Evolutionary conservation across 257 asterid genomes (phyloP), one percentile per base, ranked within the genome.

Genomic region (Knoxia roxburghii): DNA sequence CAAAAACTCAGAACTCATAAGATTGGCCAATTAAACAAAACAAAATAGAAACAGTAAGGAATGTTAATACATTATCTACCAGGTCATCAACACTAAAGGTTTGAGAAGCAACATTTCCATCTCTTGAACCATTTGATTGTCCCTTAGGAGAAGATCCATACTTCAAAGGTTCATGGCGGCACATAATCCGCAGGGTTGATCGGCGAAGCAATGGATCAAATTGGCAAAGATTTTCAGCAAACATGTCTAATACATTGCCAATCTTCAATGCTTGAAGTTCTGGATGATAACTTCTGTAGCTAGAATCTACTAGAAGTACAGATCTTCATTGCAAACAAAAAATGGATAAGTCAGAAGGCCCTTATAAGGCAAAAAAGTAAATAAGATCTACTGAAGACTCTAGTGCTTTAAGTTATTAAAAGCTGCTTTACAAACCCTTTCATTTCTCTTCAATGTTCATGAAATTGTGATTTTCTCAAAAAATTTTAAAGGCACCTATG

Each of bases 101-200:
- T 76, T 72, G 82, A 41, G 78, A 62, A 68, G n/a, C n/a, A 80
- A 77, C 87, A 60, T 46, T 66, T 64, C 65, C 73, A 29, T 56
- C 57, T 71, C 72, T 70, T 75, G 75, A 77, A 71, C 75, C 90
- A 67, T 59, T 69, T 29, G 72, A 73, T 64, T 51, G 83, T 65
- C 77, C 85, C 53, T 70, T 72, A 61, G 60, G 50, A n/a, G 69
- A 70, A 68, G 69, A 67, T 49, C 72, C 76, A 68, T 64, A 64
- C 59, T 71, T 59, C 76, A 85, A 54, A 71, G 83, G 83, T 70
- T 84, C 95, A 70, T 78, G 90, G 69, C 86, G 91, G 87, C 89
- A 84, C 82, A 94, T 80, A 69, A 94, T 83, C 77, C 95, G 84
- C 73, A 94, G 70, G 61, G 95, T 88, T 26, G 86, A 87, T 73